Evolutionary conservation across 345 rosid genomes (phyloP), one percentile per base, ranked within the genome.

Genomic region (Nasturtium officinale): DNA sequence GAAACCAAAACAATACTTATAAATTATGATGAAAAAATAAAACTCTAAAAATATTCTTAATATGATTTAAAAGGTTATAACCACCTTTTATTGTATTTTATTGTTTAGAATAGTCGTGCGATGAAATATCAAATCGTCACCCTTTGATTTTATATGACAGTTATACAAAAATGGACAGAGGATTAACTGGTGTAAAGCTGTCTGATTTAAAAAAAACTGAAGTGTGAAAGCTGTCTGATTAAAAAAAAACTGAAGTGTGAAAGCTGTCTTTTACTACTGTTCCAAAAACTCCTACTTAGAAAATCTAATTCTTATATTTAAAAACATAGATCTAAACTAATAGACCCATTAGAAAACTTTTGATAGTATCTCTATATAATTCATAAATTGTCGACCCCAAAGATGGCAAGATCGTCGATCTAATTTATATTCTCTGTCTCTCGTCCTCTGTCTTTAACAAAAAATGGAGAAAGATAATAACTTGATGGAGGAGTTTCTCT

Each of bases 401-500:
- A 32, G 50, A 13, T 40, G 15, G 0, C 56, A 67, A 75, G 21
- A 28, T 30, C 37, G 17, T 55, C 6, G 4, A 54, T 55, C 50
- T 32, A 55, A 47, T 54, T 18, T 25, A 58, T 70, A n/a, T n/a
- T n/a, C n/a, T n/a, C n/a, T n/a, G n/a, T 38, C 0, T 47, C 33
- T 26, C 26, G 2, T 48, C 12, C 4, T 59, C 58, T 48, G 9
- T 69, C 12, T 26, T 38, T 5, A n/a, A 5, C 11, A 20, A 23
- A 71, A 15, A 57, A 82, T 82, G 90, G 86, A 81, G 74, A 77
- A 75, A 59, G 60, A 43, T 11, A 43, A 76, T 37, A 61, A 58
- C 61, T 32, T 32, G 20, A 68, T 13, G 67, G 80, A 82, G 67
- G 79, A 82, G 3, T 77, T 83, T 6, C 87, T 85, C 45, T 23